A percentile compares a stretch with the other conserved stretches of the same genome.
Evolutionary conservation across 371 early-diverging fungal genomes (phyloP).

Genomic region (Massospora cicadina): DNA sequence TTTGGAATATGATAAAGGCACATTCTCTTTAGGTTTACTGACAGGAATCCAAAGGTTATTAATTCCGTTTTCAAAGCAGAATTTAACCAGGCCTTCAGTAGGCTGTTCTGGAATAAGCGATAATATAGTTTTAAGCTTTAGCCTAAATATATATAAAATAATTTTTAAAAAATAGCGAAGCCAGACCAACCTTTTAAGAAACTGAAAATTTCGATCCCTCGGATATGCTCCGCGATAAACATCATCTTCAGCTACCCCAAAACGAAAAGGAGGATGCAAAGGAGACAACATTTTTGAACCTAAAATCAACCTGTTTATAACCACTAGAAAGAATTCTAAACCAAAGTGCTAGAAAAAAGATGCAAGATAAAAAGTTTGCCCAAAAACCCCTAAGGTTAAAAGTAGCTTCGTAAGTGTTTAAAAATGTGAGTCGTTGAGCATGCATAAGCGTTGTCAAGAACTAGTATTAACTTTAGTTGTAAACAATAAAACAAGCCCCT

Average conservation of each 20-base stretch:
- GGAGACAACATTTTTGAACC: background rate
- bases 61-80: slow-evolving; percentile 45
- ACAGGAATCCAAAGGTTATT: slow-evolving; percentile 50
- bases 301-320: too few relatives aligned
- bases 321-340: too few relatives aligned
- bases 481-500: too few relatives aligned
- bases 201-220: slow-evolving; percentile 61
- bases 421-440: too few relatives aligned
- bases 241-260: slow-evolving; percentile 56
- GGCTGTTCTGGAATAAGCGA: slow-evolving; percentile 69
- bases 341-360: too few relatives aligned
- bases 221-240: slow-evolving; percentile 78
- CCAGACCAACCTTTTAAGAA: slow-evolving; percentile 42
- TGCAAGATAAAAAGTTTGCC: too few relatives aligned
- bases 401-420: too few relatives aligned
- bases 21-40: slow-evolving; percentile 72
- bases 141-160: slow-evolving; percentile 20
- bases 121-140: slow-evolving; percentile 58
- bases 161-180: background rate
- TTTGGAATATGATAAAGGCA: slow-evolving; percentile 61
- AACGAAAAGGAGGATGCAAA: slow-evolving; percentile 59
- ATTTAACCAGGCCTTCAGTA: slow-evolving; percentile 34
- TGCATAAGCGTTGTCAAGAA: too few relatives aligned
- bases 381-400: too few relatives aligned
- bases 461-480: too few relatives aligned